phyloP scores from a whole-genome alignment of 2,329 filamentous ascomycete genomes.

The Aspergillus felis region DNA sequence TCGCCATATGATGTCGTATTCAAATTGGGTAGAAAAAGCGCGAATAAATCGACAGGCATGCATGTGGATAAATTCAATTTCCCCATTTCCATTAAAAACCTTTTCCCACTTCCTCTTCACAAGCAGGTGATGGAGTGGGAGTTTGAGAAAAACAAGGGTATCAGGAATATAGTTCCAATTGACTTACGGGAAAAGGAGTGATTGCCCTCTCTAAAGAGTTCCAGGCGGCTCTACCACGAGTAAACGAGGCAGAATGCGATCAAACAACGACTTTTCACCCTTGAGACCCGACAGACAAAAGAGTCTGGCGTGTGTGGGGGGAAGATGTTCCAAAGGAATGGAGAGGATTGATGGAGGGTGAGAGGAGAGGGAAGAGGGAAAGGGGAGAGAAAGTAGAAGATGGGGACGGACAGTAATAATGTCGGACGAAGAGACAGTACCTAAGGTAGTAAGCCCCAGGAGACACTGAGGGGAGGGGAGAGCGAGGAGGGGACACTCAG shows the following conservation, averaged over 20 bases:
- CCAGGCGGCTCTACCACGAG: conserved; percentile 30
- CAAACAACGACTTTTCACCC: conserved; percentile 18
- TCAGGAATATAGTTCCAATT: background rate
- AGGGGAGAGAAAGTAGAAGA: conserved; percentile 22
- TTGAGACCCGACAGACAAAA: conserved; percentile 20
- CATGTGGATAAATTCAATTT: background rate
- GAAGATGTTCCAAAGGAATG: background rate
- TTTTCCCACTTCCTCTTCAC: background rate
- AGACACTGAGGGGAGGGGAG: background rate
- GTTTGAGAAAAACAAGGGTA: background rate
- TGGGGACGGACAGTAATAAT: conserved; percentile 12
- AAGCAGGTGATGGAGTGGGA: background rate
- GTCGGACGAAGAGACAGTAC: conserved; percentile 12
- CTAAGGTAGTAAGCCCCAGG: background rate
- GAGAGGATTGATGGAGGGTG: conserved; percentile 15
- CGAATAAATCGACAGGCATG: background rate
- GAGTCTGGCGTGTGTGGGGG: conserved; percentile 15
- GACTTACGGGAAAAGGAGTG: conserved; percentile 28
- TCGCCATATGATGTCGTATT: background rate
- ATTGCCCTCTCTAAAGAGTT: conserved; percentile 16
- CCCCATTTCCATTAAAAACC: background rate
- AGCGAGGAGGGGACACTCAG: background rate
- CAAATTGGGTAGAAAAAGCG: background rate
- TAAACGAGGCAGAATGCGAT: conserved; percentile 27
- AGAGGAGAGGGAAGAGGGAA: conserved; percentile 20